Percentiles rank a stretch among this genome's conserved stretches.
Conservation (phyloP, 1,284 basidiomycete species). For the Moesziomyces antarcticus region DNA sequence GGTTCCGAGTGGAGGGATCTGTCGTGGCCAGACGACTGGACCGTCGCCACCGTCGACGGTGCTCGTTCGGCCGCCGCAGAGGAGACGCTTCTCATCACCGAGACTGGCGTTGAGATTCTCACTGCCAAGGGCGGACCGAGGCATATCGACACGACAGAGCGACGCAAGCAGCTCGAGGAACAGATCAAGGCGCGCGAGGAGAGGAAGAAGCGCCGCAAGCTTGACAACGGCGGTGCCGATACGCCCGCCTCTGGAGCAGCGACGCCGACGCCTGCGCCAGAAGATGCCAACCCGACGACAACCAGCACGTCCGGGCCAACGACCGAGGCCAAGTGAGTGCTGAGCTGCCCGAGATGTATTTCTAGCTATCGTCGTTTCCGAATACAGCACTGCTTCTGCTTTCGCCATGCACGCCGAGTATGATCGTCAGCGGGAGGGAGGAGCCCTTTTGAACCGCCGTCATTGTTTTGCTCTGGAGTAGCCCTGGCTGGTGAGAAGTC, state of each 20-base stretch:
- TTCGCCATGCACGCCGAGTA: too few relatives aligned
- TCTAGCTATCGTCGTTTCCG: conserved; percentile 2
- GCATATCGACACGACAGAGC: conserved; percentile 61
- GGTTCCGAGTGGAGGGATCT: conserved; percentile 58
- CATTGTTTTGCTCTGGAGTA: too few relatives aligned
- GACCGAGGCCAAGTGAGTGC: background rate
- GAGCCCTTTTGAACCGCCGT: too few relatives aligned
- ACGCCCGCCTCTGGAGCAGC: conserved; percentile 32
- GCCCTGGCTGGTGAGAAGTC: too few relatives aligned
- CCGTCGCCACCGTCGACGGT: conserved; percentile 62
- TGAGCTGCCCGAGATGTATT: conserved; percentile 3
- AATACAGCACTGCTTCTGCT: background rate
- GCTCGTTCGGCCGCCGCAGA: conserved; percentile 63
- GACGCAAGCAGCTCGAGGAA: conserved; percentile 38
- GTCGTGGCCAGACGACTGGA: conserved; percentile 68
- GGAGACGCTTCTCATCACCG: conserved; percentile 66
- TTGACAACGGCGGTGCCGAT: conserved; percentile 21
- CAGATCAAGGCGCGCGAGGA: conserved; percentile 40
- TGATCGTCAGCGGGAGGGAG: too few relatives aligned
- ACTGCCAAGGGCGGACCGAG: conserved; percentile 62
- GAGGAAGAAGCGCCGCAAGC: conserved; percentile 42
- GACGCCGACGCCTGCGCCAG: conserved; percentile 32
- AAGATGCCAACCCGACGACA: conserved; percentile 37
- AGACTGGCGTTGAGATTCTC: conserved; percentile 65
- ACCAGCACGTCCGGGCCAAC: conserved; percentile 18